Evolutionary conservation across 805 yeast species (phyloP), one percentile per base, ranked within the genome.

Genomic region (Jamesozyma lodderae): DNA sequence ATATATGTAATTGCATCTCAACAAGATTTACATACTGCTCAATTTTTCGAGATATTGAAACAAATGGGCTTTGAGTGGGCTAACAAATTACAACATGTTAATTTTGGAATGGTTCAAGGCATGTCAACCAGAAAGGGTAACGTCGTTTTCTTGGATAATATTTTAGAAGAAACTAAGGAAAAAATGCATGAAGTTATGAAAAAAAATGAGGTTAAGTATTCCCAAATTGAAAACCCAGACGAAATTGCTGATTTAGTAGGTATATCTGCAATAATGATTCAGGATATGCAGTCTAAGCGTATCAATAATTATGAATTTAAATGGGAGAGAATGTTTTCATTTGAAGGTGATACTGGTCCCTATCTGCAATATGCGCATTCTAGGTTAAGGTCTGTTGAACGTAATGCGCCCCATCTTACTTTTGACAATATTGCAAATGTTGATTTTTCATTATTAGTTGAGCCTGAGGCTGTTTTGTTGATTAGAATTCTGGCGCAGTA

Each of bases 311-410:
- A 90, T 69, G 84, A 79, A 53, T 90, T 90, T 68, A 83, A 85
- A 64, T 92, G 97, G 98, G 85, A 83, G 54, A 82, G 98, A 69
- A 90, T 90, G 96, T 73, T 83, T 31, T 86, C 96, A 3, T 88
- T 92, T 49, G 98, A 90, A 70, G 98, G 98, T 64, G 98, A 90
- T 66, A 90, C 98, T 41, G 98, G 98, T 58, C 97, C 98, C 44
- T 90, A 92, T 67, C 73, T 90, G 60, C 98, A 90, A 66, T 90
- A 90, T 59, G 96, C 98, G 26, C 98, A 90, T 67, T 86, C 96
- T 19, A 84, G 98, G 65, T 76, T 90, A 59, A 76, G 90, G 64
- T 87, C 96, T 4, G 86, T 90, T 53, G 87, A 85, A 66, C 81
- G 96, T 69, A 84, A 83, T 52, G 75, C 94, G 15, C 40, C 55